Conservation (phyloP, 2,329 filamentous ascomycete species). For the Ceratocystis albifundus region DNA sequence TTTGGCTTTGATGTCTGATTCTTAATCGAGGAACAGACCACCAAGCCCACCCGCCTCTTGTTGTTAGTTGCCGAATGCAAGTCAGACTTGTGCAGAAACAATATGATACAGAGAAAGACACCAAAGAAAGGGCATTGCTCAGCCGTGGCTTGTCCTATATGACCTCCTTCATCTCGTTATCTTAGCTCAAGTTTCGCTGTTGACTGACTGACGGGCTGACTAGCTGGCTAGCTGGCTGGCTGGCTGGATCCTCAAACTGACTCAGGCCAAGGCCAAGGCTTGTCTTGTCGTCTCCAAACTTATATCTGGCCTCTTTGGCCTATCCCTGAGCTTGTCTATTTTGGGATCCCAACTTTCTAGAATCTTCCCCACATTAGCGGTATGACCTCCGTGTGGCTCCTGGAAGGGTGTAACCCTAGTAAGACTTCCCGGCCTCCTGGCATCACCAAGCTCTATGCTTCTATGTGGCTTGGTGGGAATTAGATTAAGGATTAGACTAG, state of each 20-base stretch:
- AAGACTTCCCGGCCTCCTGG: background rate
- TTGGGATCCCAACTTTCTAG: slow-evolving; percentile 17
- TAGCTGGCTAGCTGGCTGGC: background rate
- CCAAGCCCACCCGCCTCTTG: background rate
- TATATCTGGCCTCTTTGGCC: slow-evolving; percentile 19
- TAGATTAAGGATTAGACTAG: background rate
- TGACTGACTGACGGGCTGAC: background rate
- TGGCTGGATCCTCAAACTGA: slow-evolving; percentile 4
- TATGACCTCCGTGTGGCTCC: background rate
- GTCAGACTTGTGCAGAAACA: background rate
- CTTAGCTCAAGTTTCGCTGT: background rate
- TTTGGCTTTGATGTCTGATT: background rate
- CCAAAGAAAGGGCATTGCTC: background rate
- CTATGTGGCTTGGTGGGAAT: background rate
- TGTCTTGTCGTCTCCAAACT: slow-evolving; percentile 4
- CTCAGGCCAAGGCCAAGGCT: background rate
- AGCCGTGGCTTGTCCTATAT: background rate
- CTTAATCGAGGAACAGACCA: background rate
- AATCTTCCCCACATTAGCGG: slow-evolving; percentile 17
- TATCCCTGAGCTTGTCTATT: slow-evolving; percentile 16
- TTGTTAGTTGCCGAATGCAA: background rate
- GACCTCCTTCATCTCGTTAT: background rate
- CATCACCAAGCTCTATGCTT: background rate
- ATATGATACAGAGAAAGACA: background rate
- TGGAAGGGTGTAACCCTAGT: slow-evolving; percentile 1